phyloP scores from a whole-genome alignment of 495 filamentous ascomycete species.

The Bathelium albidoporum region DNA sequence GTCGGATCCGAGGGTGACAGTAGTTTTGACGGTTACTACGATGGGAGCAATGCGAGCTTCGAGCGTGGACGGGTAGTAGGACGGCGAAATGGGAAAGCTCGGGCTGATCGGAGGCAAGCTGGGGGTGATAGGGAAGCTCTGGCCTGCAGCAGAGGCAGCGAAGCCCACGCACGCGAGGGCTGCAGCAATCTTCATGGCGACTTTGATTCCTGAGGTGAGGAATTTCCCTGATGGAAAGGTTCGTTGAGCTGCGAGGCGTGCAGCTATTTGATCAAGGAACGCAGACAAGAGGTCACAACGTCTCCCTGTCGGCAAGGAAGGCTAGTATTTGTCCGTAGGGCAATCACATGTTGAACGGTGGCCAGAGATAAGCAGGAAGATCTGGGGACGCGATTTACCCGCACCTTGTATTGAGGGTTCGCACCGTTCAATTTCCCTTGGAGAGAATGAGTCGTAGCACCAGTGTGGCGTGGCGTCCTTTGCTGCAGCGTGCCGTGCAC shows the following conservation, averaged over 20 bases:
- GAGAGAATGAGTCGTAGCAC: background rate
- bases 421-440: background rate
- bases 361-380: background rate
- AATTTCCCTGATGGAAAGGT: background rate
- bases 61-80: background rate
- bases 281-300: background rate
- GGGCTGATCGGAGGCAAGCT: background rate
- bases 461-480: background rate
- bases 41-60: background rate
- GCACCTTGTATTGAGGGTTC: background rate
- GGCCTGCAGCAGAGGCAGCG: background rate
- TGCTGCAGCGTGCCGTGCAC: background rate
- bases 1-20: background rate
- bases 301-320: background rate
- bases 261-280: background rate
- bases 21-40: background rate
- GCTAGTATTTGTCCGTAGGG: background rate
- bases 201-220: background rate
- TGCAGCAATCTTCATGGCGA: conserved; percentile 1
- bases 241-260: background rate
- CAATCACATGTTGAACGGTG: background rate
- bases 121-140: background rate
- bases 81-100: background rate
- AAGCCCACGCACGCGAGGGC: background rate
- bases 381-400: background rate